phyloP scores from a whole-genome alignment of 139 green algal species.

The Ettlia oleoabundans region DNA sequence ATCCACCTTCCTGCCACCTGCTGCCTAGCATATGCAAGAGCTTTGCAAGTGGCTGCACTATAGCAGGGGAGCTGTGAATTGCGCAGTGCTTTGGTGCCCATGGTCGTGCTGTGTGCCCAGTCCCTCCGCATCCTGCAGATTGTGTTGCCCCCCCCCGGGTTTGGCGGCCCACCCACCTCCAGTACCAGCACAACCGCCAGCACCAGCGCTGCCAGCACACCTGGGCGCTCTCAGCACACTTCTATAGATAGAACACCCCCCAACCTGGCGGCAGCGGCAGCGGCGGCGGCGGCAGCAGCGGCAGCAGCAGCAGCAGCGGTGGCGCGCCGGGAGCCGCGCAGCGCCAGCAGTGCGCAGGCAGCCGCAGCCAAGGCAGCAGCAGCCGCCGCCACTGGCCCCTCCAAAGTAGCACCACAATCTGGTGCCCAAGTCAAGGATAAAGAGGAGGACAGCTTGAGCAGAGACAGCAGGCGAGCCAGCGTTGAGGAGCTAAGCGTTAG shows the following conservation, averaged over 20 bases:
- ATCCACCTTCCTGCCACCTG: no score
- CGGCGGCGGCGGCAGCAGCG: constrained; percentile 9
- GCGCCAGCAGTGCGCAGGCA: background rate
- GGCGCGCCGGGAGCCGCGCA: background rate
- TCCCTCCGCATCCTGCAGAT: background rate
- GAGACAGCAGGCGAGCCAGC: no score
- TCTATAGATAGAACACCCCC: constrained; percentile 8
- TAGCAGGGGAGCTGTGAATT: no score
- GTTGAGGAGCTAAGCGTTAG: no score
- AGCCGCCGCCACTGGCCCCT: no score
- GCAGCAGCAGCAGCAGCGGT: background rate
- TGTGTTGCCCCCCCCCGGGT: constrained; percentile 15
- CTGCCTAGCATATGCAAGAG: no score
- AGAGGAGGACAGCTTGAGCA: no score
- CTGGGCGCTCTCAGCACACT: background rate
- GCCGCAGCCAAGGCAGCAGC: background rate
- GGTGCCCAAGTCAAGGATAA: no score
- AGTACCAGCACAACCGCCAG: background rate
- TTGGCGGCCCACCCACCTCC: constrained; percentile 1
- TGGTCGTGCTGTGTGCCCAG: background rate
- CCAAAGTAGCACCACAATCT: no score
- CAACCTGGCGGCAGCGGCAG: background rate
- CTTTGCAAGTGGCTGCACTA: no score
- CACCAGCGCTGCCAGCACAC: constrained; percentile 19
- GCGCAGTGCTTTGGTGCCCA: no score